A percentile compares a stretch with the other conserved stretches of the same genome.
These are phyloP conservation scores for Teratosphaeria zuluensis DNA, from an alignment of 2,329 filamentous ascomycete genomes.

Conservation along the genomic window DNA sequence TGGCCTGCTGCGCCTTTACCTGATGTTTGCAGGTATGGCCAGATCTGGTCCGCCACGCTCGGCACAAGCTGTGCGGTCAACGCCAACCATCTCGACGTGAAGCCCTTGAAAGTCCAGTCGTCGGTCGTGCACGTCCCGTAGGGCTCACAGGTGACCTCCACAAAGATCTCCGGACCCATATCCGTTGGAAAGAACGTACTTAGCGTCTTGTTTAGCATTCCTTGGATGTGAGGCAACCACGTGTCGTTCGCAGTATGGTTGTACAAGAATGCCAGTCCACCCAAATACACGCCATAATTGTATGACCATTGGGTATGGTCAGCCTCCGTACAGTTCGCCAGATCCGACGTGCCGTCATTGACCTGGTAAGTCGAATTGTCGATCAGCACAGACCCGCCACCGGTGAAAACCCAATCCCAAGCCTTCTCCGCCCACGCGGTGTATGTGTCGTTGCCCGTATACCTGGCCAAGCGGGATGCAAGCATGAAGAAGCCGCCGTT, in stretches of 20 bases:
- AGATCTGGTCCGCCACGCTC: slow-evolving; percentile 41
- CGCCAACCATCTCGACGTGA: slow-evolving; percentile 37
- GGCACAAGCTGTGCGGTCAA: slow-evolving; percentile 48
- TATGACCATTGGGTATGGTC: slow-evolving; percentile 41
- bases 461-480: slow-evolving; percentile 31
- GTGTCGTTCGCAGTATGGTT: slow-evolving; percentile 9
- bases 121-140: slow-evolving; percentile 31
- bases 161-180: slow-evolving; percentile 26
- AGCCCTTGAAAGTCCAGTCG: slow-evolving; percentile 32
- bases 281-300: slow-evolving; percentile 33
- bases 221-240: slow-evolving; percentile 10
- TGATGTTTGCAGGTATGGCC: slow-evolving; percentile 43
- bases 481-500: slow-evolving; percentile 45
- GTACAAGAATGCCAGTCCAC: slow-evolving; percentile 8
- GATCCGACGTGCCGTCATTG: slow-evolving; percentile 38
- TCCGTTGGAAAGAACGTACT: slow-evolving; percentile 31
- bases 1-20: slow-evolving; percentile 42
- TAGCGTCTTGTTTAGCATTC: slow-evolving; percentile 14
- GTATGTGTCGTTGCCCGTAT: slow-evolving; percentile 45
- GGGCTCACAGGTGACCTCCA: slow-evolving; percentile 36
- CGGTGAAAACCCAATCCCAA: slow-evolving; percentile 33
- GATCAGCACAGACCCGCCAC: slow-evolving; percentile 38
- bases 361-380: slow-evolving; percentile 24
- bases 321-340: slow-evolving; percentile 35
- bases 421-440: slow-evolving; percentile 50